Evolutionary conservation across 2,329 filamentous ascomycete species (phyloP).

Genomic region (Falciphora oryzae): DNA sequence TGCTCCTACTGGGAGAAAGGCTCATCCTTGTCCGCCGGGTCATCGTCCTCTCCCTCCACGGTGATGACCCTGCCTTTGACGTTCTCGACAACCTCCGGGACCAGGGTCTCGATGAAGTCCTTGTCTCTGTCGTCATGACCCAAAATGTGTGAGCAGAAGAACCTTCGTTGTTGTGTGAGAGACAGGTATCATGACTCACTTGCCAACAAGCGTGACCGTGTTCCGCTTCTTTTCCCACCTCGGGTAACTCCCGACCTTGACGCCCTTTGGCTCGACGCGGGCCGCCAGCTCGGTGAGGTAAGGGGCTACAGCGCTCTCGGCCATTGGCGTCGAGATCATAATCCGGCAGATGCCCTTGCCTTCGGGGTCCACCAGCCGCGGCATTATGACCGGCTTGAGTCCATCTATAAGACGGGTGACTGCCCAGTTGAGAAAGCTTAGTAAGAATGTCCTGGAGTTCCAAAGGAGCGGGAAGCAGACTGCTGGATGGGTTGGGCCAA

Average conservation of each 20-base stretch:
- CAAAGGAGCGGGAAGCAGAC: no score
- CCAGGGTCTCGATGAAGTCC: conserved; percentile 70
- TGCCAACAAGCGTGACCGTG: conserved; percentile 80
- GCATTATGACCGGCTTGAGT: conserved; percentile 63
- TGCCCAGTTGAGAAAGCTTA: conserved; percentile 19
- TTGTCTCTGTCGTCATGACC: conserved; percentile 48
- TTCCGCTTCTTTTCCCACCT: conserved; percentile 84
- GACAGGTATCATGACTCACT: conserved; percentile 29
- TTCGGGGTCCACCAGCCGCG: conserved; percentile 70
- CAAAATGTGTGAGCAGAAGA: not conserved
- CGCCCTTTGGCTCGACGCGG: conserved; percentile 65
- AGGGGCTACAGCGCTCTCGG: conserved; percentile 78
- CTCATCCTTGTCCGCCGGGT: conserved; percentile 18
- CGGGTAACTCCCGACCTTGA: conserved; percentile 95
- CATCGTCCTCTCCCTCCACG: conserved; percentile 67
- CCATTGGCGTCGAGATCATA: conserved; percentile 78
- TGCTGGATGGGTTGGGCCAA: no score
- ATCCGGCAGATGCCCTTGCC: conserved; percentile 75
- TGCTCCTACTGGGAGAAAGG: not conserved
- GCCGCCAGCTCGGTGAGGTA: conserved; percentile 76
- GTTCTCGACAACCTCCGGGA: conserved; percentile 70
- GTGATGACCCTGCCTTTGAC: conserved; percentile 66
- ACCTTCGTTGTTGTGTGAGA: not conserved
- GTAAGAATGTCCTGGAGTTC: no score
- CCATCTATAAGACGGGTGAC: conserved; percentile 72